Conservation (phyloP, 78 protist genomes). For the Dictyostelium brefeldianum region DNA sequence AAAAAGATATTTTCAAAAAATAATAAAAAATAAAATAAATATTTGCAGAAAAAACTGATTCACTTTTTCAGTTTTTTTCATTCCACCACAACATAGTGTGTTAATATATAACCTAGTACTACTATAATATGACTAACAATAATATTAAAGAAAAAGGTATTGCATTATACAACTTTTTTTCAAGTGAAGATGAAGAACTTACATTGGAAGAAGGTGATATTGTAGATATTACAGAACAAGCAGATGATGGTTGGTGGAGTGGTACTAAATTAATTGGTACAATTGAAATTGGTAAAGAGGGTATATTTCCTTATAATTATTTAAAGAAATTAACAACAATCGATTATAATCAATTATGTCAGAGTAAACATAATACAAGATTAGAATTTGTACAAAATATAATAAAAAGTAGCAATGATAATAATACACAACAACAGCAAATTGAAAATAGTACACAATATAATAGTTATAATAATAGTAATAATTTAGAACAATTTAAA, state of each 20-base stretch:
- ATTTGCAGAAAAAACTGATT: not conserved
- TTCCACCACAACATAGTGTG: too few species aligned
- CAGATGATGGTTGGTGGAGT: slow-evolving; percentile 79
- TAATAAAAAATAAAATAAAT: too few species aligned
- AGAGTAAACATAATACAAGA: not conserved
- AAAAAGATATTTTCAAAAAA: too few species aligned
- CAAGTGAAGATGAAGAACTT: slow-evolving; percentile 61
- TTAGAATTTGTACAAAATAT: not conserved
- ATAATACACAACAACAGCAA: too few species aligned
- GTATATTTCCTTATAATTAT: slow-evolving; percentile 71
- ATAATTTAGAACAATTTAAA: not conserved
- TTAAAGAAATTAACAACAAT: slow-evolving; percentile 15
- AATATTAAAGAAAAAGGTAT: slow-evolving; percentile 25
- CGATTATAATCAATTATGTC: slow-evolving; percentile 6
- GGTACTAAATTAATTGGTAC: slow-evolving; percentile 9
- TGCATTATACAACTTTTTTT: slow-evolving; percentile 49
- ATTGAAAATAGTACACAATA: too few species aligned
- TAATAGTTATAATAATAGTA: not conserved
- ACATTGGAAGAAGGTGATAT: slow-evolving; percentile 62
- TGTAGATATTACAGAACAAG: slow-evolving; percentile 63
- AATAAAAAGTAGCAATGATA: not conserved
- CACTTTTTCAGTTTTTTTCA: too few species aligned
- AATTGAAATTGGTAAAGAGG: slow-evolving; percentile 14
- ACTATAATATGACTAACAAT: too few species aligned
- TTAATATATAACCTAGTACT: too few species aligned